Conservation (phyloP, 1,139 yeast genomes). For the Arxiozyma telluris region DNA sequence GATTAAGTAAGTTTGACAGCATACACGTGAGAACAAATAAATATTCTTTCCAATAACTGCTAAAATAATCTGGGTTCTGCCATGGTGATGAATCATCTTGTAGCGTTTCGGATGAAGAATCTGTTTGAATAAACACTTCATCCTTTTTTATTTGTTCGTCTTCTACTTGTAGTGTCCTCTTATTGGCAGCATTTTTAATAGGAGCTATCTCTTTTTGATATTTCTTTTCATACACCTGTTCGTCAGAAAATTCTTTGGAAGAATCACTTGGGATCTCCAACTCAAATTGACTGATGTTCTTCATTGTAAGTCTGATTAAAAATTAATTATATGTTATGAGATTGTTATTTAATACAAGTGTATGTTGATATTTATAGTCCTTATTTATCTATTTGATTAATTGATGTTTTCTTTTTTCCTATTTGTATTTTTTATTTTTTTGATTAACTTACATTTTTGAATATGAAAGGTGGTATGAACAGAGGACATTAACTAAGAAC, state of each 20-base stretch:
- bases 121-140: slow-evolving; percentile 7
- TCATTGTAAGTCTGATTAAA: not conserved
- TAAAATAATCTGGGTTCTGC: slow-evolving; percentile 9
- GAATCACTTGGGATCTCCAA: not conserved
- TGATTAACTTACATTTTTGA: not conserved
- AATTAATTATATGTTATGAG: no score
- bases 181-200: not conserved
- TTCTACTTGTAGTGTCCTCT: not conserved
- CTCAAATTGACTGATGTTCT: not conserved
- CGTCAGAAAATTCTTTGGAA: not conserved
- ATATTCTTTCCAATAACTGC: slow-evolving; percentile 25
- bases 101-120: slow-evolving; percentile 10
- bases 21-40: slow-evolving; percentile 32
- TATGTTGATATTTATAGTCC: not conserved
- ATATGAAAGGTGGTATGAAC: no score
- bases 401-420: not conserved
- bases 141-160: not conserved
- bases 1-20: slow-evolving; percentile 33
- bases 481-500: not conserved
- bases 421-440: no score
- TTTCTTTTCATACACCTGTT: no score
- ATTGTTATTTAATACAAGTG: not conserved
- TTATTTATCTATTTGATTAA: not conserved
- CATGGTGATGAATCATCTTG: slow-evolving; percentile 18
- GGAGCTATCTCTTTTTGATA: not conserved